These are phyloP conservation scores for Eleusine coracana DNA, from an alignment of 176 grass and related monocot genomes.

Conservation along the genomic window DNA sequence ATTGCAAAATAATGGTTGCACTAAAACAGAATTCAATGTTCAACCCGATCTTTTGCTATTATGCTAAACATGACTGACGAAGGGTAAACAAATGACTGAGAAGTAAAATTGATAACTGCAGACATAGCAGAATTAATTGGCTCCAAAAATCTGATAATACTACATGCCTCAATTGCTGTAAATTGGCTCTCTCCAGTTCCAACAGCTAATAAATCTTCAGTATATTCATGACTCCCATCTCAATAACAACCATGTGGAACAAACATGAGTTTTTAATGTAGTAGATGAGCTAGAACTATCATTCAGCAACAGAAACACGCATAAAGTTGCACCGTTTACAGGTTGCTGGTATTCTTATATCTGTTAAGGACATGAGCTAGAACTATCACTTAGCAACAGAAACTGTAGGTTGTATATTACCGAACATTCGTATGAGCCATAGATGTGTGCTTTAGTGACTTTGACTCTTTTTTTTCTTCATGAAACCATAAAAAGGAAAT, in stretches of 20 bases:
- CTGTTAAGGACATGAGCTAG: constrained; percentile 12
- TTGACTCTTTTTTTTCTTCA: not conserved
- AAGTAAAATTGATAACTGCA: not conserved
- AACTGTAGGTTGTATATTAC: not conserved
- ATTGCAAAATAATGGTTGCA: not conserved
- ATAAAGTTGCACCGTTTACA: not conserved
- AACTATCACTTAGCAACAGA: not conserved
- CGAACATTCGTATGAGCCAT: not conserved
- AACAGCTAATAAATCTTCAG: not conserved
- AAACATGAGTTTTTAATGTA: not conserved
- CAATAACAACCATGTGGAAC: constrained; percentile 8
- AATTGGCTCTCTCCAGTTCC: not conserved
- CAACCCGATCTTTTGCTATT: not conserved
- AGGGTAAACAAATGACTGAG: constrained; percentile 8
- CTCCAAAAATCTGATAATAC: not conserved
- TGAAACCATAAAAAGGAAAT: constrained; percentile 14
- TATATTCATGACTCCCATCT: not conserved
- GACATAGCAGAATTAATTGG: constrained; percentile 1
- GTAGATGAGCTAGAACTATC: too few relatives aligned
- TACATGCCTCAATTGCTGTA: not conserved
- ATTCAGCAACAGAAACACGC: not conserved
- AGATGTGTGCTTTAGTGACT: constrained; percentile 1
- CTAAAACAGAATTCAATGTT: constrained; percentile 9
- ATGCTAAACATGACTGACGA: not conserved
- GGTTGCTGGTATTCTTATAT: not conserved